Evolutionary conservation across 805 yeast species (phyloP), one percentile per base, ranked within the genome.

Genomic region (Metschnikowia baotianmanensis): DNA sequence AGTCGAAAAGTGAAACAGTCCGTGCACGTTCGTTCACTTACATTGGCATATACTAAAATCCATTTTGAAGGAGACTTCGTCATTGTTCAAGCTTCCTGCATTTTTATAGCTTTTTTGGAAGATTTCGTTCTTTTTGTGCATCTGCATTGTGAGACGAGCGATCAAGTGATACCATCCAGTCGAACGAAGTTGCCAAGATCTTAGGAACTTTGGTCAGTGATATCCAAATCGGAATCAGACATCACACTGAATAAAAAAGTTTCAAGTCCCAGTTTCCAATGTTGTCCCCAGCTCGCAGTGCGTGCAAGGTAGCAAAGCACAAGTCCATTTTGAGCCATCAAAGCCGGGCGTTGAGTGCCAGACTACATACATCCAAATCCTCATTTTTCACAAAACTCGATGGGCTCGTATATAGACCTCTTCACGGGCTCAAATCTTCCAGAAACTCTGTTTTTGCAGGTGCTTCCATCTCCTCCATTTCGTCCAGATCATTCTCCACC

Each of bases 231-330:
- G n/a, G n/a, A n/a, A n/a, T n/a, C n/a, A n/a, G n/a, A n/a, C 9
- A 6, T 21, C 6, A 9, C 23, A 9, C 23, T 21, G 9, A 21
- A 6, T 9, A 9, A 21, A 21, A 21, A 7, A 21, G 23, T 6
- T 7, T 21, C 23, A 21, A 6, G 6, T 21, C 23, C 9, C 23
- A 21, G 26, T 23, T 15, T 12, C 24, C 18, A 7, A 31, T 37
- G 40, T 17, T 37, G n/a, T 13, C 35, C 16, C 34, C 31, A 13
- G 35, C 40, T 16, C 40, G 35, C 31, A 15, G 23, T 11, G 25
- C 23, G 21, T 37, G 19, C 17, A 37, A 37, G 20, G 17, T 19
- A 15, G 34, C 32, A 10, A 23, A 13, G 16, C 34, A 36, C 18
- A 23, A 31, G 16, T 3, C 31, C 15, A 15, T 37, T 13, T 31